phyloP scores from a whole-genome alignment of 805 yeast genomes.

The Kregervanrija pseudodelftensis region DNA sequence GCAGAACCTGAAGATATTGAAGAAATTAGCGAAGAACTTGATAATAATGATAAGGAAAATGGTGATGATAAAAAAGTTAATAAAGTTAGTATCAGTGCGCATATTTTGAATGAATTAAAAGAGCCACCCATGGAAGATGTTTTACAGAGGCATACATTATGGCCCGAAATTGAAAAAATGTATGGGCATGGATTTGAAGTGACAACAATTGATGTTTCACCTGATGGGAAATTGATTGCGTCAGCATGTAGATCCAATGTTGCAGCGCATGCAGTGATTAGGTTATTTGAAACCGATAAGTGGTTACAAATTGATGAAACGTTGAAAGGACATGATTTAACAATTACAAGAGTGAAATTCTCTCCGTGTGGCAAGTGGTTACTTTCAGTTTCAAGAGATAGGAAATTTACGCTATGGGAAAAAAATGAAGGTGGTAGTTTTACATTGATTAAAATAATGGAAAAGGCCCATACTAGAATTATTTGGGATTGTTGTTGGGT shows the following conservation, averaged over 20 bases:
- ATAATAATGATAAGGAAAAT: slow-evolving; percentile 30
- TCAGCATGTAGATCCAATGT: slow-evolving; percentile 89
- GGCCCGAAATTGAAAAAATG: slow-evolving; percentile 92
- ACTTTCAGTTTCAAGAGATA: slow-evolving; percentile 68
- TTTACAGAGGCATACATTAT: slow-evolving; percentile 81
- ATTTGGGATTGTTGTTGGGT: slow-evolving; percentile 95
- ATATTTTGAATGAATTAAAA: slow-evolving; percentile 37
- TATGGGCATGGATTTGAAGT: slow-evolving; percentile 98
- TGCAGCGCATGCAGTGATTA: slow-evolving; percentile 75
- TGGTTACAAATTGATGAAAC: slow-evolving; percentile 58
- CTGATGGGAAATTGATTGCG: slow-evolving; percentile 59
- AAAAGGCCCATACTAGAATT: slow-evolving; percentile 84
- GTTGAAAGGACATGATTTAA: slow-evolving; percentile 67
- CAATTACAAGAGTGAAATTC: slow-evolving; percentile 77
- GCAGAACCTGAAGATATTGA: slow-evolving; percentile 51
- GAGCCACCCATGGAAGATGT: slow-evolving; percentile 85
- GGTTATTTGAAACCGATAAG: slow-evolving; percentile 57
- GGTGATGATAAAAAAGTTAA: slow-evolving; percentile 9
- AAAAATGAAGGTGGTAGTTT: slow-evolving; percentile 24
- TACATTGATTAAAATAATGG: slow-evolving; percentile 25
- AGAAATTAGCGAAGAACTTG: slow-evolving; percentile 31
- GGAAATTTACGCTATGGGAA: slow-evolving; percentile 75
- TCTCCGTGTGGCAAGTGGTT: slow-evolving; percentile 61
- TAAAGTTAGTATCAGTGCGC: slow-evolving; percentile 35
- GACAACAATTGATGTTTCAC: slow-evolving; percentile 66